Evolutionary conservation across 139 green algal genomes (phyloP).

Genomic region (Auxenochlorella pyrenoidosa): DNA sequence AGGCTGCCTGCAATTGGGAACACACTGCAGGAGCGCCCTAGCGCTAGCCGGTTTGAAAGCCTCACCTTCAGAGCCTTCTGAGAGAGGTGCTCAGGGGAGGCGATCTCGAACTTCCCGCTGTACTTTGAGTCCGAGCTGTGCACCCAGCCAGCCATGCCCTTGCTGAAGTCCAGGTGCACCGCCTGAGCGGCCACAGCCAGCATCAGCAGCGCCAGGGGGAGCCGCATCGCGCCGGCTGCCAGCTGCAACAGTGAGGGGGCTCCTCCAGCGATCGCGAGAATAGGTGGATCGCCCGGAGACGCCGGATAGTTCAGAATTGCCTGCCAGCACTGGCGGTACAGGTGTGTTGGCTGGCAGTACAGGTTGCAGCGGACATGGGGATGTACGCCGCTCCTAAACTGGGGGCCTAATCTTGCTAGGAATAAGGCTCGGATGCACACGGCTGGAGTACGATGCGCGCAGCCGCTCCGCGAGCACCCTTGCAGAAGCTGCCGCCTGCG

Average conservation of each 20-base stretch:
- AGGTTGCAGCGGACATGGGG: neutral
- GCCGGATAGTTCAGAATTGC: no score
- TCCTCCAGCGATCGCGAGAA: neutral
- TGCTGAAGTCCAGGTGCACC: conserved; percentile 40
- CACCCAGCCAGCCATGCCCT: conserved; percentile 39
- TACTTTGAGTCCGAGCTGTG: conserved; percentile 48
- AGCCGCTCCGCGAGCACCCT: no score
- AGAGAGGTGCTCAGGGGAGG: neutral
- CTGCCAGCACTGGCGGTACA: no score
- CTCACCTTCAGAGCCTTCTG: conserved; percentile 35
- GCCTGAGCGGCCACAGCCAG: neutral
- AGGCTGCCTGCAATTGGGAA: no score
- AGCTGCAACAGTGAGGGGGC: neutral
- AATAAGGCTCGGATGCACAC: no score
- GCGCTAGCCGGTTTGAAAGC: no score
- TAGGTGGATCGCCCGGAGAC: neutral
- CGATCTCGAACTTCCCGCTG: conserved; percentile 30
- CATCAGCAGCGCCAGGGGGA: neutral
- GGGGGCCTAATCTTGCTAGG: no score
- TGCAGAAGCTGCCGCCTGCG: no score
- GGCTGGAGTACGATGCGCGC: no score
- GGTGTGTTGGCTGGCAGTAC: neutral
- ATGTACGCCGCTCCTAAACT: no score
- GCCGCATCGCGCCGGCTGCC: neutral
- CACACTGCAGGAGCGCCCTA: no score